Base-by-base conservation (phyloP, 2,329 filamentous ascomycete genomes). In the Ophidiomyces ophidiicola region DNA sequence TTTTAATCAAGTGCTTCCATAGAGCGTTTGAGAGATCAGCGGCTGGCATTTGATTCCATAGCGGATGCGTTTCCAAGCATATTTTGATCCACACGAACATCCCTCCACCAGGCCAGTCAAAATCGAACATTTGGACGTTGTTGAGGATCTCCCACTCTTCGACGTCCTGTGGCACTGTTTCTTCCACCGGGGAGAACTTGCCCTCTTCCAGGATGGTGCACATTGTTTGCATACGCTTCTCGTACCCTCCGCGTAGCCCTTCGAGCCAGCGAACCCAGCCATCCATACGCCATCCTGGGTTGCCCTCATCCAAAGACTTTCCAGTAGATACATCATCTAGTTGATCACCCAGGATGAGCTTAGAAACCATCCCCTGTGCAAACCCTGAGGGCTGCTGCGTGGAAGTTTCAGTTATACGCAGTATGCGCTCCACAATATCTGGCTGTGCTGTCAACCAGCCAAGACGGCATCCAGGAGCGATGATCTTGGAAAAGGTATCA, bases 251-350 rank as follows among this genome's bases (percentile, higher is more conserved):
- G 18, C 86, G 76, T 10, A 94, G 71, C 5, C 86, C 85, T 44
- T 80, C 81, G 17, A 94, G 75, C 87, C 87, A 94, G 48, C 83
- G 79, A 10, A 94, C 80, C 84, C 84, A 94, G 47, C 87, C 87
- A 44, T 78, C 76, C 46, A 79, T 75, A 52, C 82, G 71, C 87
- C 87, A 94, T 43, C 81, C 70, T 32, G 68, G 64, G 26, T 74
- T 69, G 42, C 67, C 62, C 25, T 59, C 57, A 2, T 69, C 62
- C 17, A 71, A 62, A 54, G 67, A 45, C 57, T 62, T 52, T 46
- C 26, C 28, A 12, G 60, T 46, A 50, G 64, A 55, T 10, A 4
- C 25, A n/a, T 65, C 58, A 3, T 68, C 64, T 2, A 62, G 65
- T 48, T 79, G 74, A 1, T 80, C 74, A 1, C 83, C 83, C 52